Percentiles rank a stretch among this genome's conserved stretches.
phyloP scores from a whole-genome alignment of 129 eudicot species.

The Cynara cardunculus region DNA sequence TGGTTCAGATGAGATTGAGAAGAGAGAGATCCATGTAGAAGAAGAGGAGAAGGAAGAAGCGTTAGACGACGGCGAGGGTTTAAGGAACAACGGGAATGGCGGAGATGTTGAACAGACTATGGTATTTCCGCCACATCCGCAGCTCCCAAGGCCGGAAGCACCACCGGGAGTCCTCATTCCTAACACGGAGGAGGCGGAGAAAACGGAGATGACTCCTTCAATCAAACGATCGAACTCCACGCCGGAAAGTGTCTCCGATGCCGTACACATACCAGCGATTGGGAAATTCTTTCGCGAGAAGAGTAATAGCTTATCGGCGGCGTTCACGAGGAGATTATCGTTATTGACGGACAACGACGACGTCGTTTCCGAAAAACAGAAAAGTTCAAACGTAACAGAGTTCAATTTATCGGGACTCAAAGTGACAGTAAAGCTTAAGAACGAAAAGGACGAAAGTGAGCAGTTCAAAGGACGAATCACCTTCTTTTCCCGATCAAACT shows the following conservation, averaged over 20 bases:
- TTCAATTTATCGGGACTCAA: slow-evolving; percentile 63
- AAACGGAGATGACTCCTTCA: not conserved
- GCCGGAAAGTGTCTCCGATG: slow-evolving; percentile 32
- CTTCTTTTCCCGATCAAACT: slow-evolving; percentile 83
- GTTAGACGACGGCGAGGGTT: slow-evolving; percentile 6
- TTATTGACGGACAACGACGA: slow-evolving; percentile 32
- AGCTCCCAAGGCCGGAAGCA: slow-evolving; percentile 70
- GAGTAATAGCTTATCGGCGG: slow-evolving; percentile 60
- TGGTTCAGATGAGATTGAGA: slow-evolving; percentile 17
- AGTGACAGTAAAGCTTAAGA: slow-evolving; percentile 53
- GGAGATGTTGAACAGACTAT: slow-evolving; percentile 9
- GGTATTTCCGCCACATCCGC: slow-evolving; percentile 42
- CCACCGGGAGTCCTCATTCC: slow-evolving; percentile 40
- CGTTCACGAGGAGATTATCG: slow-evolving; percentile 58
- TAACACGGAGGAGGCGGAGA: slow-evolving; percentile 13
- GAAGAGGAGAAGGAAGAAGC: not conserved
- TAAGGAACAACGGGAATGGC: slow-evolving; percentile 12
- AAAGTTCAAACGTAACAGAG: slow-evolving; percentile 56
- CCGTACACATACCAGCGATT: slow-evolving; percentile 56
- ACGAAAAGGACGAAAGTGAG: slow-evolving; percentile 19
- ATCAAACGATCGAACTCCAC: slow-evolving; percentile 38
- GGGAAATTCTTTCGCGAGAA: slow-evolving; percentile 68
- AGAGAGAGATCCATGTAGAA: slow-evolving; percentile 12
- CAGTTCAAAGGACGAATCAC: slow-evolving; percentile 67
- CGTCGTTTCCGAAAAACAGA: slow-evolving; percentile 16